Base-by-base conservation (phyloP, 306 rosid genomes). In the Canavalia ensiformis region DNA sequence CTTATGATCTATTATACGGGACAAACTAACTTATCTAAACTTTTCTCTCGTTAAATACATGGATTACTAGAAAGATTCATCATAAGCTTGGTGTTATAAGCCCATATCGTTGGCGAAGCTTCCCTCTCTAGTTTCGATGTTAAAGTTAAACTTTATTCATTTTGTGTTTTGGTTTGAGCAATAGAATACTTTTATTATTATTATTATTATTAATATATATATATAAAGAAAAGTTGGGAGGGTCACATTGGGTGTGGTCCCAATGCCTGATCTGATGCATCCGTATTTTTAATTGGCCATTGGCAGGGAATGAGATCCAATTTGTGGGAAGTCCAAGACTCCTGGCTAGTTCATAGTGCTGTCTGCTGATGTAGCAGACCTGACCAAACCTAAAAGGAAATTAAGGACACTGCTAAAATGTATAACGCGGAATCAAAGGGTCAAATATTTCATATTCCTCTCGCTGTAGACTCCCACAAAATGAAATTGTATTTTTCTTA, bases 381-480 rank as follows among this genome's bases (percentile, higher is more conserved):
- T 41, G 31, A 65, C 50, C 41, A 58, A 13, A 37, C 39, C 6
- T 63, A 41, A 8, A 39, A 64, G 70, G 29, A 1, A 39, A 18
- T 37, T 5, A 66, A 42, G 25, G 25, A 18, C 25, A 18, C 25
- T 13, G n/a, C 50, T 65, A 39, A 42, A 67, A 42, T 25, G 28
- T 30, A 11, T 4, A 44, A 45, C 35, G 54, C 58, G 31, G 66
- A 72, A 11, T 9, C 28, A 56, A 69, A 55, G 70, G 42, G 74
- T 77, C 46, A 37, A 57, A 74, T 13, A 49, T 72, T 66, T 74
- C 45, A 58, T 81, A 77, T 85, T 68, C 79, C 55, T 33, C 52
- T 50, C 18, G 42, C 73, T 35, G 29, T 44, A 65, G 18, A 29
- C 51, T 6, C 67, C 39, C 13, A 41, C 75, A 60, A 78, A 54